These are phyloP conservation scores for Hymenoscyphus repandus DNA, from an alignment of 2,329 filamentous ascomycete genomes.

Conservation along the genomic window DNA sequence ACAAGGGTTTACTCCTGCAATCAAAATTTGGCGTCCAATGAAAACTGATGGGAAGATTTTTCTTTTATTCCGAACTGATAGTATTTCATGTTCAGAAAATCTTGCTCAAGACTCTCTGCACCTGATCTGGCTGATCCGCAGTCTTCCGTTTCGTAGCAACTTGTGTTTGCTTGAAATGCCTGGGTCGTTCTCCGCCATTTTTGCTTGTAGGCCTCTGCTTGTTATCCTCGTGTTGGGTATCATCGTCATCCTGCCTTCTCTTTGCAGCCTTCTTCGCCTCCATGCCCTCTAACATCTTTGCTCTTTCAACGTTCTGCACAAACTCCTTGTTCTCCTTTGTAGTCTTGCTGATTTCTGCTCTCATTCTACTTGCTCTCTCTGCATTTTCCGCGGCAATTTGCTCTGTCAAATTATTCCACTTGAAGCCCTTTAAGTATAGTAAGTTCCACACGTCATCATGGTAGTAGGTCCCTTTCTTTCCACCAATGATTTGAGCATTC, in stretches of 20 bases:
- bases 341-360: constrained; percentile 71
- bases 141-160: constrained; percentile 45
- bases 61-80: background rate
- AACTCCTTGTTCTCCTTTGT: constrained; percentile 79
- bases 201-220: constrained; percentile 23
- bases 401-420: constrained; percentile 70
- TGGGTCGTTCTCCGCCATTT: constrained; percentile 33
- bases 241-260: constrained; percentile 34
- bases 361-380: constrained; percentile 68
- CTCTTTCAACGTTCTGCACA: constrained; percentile 70
- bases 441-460: constrained; percentile 84
- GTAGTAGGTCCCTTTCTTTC: constrained; percentile 79
- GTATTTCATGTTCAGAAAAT: constrained; percentile 47
- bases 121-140: constrained; percentile 47
- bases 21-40: no score
- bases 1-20: no score
- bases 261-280: constrained; percentile 52
- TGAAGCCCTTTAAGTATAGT: constrained; percentile 76
- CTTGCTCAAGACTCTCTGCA: constrained; percentile 57
- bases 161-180: constrained; percentile 63
- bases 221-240: constrained; percentile 20
- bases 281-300: constrained; percentile 74
- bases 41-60: no score
- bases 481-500: constrained; percentile 73
- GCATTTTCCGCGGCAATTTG: constrained; percentile 80